A percentile compares a stretch with the other conserved stretches of the same genome.
Conservation (phyloP, 2,329 filamentous ascomycete genomes). For the Amauroascus verrucosus region DNA sequence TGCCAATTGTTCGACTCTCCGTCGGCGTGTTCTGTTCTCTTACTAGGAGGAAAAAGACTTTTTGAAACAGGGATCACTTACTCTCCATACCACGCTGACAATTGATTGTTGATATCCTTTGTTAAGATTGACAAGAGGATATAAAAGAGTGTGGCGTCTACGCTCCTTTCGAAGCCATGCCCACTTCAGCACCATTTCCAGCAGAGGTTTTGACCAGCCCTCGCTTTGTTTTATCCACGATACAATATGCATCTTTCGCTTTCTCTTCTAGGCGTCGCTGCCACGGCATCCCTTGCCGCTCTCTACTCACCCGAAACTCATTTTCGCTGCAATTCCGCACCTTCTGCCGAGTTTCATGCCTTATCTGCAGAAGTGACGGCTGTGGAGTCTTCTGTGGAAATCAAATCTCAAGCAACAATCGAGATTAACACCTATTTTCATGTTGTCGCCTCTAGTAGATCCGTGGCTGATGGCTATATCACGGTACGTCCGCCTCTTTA, state of each 20-base stretch:
- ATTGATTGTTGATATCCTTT: no score
- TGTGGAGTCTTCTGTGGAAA: background rate
- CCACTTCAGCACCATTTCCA: background rate
- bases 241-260: slow-evolving; percentile 1
- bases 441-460: slow-evolving; percentile 29
- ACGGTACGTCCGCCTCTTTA: background rate
- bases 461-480: slow-evolving; percentile 24
- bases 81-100: no score
- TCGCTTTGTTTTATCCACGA: background rate
- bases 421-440: slow-evolving; percentile 37
- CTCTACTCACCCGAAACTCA: background rate
- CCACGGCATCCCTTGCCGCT: background rate
- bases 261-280: background rate
- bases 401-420: slow-evolving; percentile 20
- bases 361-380: background rate
- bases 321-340: background rate
- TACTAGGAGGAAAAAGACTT: no score
- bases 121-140: no score
- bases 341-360: background rate
- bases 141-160: no score
- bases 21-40: background rate
- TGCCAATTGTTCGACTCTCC: background rate
- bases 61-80: no score
- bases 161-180: no score
- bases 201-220: no score